Evolutionary conservation across 306 rosid genomes (phyloP).

Genomic region (Pterocarpus macrocarpus): DNA sequence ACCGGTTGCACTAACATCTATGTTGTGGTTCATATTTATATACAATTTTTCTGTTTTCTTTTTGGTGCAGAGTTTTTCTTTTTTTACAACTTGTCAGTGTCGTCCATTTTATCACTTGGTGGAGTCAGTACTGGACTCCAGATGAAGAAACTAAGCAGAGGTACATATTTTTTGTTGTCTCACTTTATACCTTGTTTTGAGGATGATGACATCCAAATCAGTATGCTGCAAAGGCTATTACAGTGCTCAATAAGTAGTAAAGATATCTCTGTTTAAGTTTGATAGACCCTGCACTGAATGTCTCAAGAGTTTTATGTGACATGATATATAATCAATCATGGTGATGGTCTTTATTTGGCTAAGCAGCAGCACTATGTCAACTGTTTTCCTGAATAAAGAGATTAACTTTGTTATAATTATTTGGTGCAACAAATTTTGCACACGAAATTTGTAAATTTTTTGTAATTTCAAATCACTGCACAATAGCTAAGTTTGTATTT

Average conservation of each 20-base stretch:
- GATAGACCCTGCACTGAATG: too few species aligned
- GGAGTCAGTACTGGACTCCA: constrained; percentile 91
- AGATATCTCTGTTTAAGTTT: too few species aligned
- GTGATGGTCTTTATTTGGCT: too few species aligned
- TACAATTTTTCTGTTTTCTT: constrained; percentile 33
- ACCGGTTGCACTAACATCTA: constrained; percentile 13
- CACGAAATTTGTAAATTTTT: too few species aligned
- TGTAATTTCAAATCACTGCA: too few species aligned
- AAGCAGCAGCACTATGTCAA: too few species aligned
- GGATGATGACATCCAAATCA: constrained; percentile 1
- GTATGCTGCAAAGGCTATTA: not conserved
- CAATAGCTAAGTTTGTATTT: too few species aligned
- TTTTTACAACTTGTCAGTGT: constrained; percentile 78
- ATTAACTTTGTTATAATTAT: too few species aligned
- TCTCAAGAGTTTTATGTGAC: too few species aligned
- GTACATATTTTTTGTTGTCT: constrained; percentile 45
- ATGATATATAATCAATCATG: too few species aligned
- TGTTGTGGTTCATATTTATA: constrained; percentile 17
- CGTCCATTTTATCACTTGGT: constrained; percentile 84
- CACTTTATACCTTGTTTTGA: not conserved
- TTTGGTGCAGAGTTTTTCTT: constrained; percentile 47
- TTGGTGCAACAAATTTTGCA: too few species aligned
- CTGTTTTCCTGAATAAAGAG: too few species aligned
- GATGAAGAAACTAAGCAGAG: constrained; percentile 71
- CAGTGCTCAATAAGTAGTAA: not conserved